Base-by-base conservation (phyloP, 306 rosid genomes). In the Dicorynia guianensis region DNA sequence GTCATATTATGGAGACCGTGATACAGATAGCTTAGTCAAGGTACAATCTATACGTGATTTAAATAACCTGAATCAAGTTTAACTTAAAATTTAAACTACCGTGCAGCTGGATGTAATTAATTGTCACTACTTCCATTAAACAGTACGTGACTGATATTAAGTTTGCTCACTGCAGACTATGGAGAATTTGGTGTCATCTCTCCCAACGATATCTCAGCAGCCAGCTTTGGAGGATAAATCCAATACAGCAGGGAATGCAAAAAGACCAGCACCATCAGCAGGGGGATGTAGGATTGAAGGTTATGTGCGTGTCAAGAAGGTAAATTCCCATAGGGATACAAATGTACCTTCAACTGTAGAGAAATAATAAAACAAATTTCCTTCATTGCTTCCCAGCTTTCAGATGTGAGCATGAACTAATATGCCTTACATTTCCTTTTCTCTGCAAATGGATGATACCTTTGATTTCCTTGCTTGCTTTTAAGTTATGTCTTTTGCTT, bases 221-320 rank as follows among this genome's bases (percentile, higher is more conserved):
- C 86, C 52, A 61, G 85, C 93, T 61, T 81, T 87, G 82, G 97
- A 83, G 83, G 85, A 77, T 70, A 89, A 87, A 79, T 87, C 93
- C 63, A 87, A 86, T 69, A 74, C 55, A 57, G 39, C 93, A 62
- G 84, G 43, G 34, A 76, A 67, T 79, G 42, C 80, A 19, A 94
- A 92, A 83, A 90, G 97, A 76, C 98, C 96, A 47, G 98, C 98
- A 64, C 98, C 98, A 73, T 72, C 84, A 67, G 49, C 97, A 5
- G 97, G 97, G 68, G 98, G 98, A 52, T 95, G 98, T 80, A 87
- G 93, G 75, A 72, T 95, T 66, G 98, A 92, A 81, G 98, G 98
- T 77, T 81, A 86, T 58, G 96, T 95, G 73, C 98, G 96, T 48
- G 97, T 92, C 75, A 95, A 95, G 85, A 95, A 95, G 97, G 98